Percentiles rank a stretch among this genome's conserved stretches.
phyloP scores from a whole-genome alignment of 2,329 filamentous ascomycete genomes.

The Torrubiella hemipterigena region DNA sequence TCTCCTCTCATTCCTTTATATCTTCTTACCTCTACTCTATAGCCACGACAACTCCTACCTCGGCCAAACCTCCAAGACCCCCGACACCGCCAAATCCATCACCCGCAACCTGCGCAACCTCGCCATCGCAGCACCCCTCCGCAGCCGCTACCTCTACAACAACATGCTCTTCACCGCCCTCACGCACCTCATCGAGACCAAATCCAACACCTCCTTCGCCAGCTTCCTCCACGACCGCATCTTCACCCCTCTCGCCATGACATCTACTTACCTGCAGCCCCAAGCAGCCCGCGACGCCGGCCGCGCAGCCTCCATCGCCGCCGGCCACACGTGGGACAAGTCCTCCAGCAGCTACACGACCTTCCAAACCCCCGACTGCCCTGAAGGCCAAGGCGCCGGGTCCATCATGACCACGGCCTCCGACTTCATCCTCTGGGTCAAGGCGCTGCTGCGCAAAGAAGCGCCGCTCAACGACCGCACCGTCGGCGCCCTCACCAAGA shows the following conservation, averaged over 20 bases:
- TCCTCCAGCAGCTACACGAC: neutral
- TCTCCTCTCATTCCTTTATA: neutral
- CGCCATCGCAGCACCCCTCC: conserved; percentile 3
- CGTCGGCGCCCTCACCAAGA: neutral
- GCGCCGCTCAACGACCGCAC: neutral
- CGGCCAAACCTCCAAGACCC: conserved; percentile 1
- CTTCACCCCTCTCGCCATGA: conserved; percentile 4
- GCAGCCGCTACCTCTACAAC: conserved; percentile 3
- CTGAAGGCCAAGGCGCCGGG: conserved; percentile 3
- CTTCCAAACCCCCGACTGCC: conserved; percentile 1
- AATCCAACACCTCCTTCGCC: conserved; percentile 1
- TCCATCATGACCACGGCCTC: conserved; percentile 5
- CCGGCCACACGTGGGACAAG: conserved; percentile 4
- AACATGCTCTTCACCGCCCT: conserved; percentile 6
- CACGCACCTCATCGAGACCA: conserved; percentile 3
- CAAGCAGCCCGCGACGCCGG: neutral
- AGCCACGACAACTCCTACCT: conserved; percentile 4
- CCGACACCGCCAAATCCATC: conserved; percentile 3
- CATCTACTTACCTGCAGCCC: conserved; percentile 2
- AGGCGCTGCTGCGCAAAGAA: conserved; percentile 1
- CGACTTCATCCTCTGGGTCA: conserved; percentile 4
- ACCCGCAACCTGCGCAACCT: conserved; percentile 5
- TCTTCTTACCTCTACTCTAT: neutral
- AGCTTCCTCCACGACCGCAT: conserved; percentile 2
- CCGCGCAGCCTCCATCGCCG: neutral